Evolutionary conservation across 371 early-diverging fungal species (phyloP).

Genomic region (Mucor sp.): DNA sequence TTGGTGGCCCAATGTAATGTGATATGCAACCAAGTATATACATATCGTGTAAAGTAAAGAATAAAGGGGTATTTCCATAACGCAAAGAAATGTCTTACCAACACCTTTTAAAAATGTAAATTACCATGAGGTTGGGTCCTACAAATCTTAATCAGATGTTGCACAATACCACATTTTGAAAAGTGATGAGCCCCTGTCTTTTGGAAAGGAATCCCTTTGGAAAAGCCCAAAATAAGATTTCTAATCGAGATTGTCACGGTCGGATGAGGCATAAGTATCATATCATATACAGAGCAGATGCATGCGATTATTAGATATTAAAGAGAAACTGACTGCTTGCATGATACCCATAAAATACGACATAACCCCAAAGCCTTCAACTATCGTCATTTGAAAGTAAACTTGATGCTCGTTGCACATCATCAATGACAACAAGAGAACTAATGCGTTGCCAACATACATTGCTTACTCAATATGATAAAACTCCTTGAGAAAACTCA

Average conservation of each 20-base stretch:
- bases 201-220: too few species aligned
- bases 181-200: neutral
- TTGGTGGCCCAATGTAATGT: neutral
- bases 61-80: neutral
- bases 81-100: neutral
- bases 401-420: too few species aligned
- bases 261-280: neutral
- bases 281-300: neutral
- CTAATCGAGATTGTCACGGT: neutral
- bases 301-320: too few species aligned
- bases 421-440: too few species aligned
- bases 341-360: too few species aligned
- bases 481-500: too few species aligned
- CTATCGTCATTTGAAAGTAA: too few species aligned
- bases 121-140: neutral
- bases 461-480: too few species aligned
- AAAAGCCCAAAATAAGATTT: neutral
- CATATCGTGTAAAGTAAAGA: neutral
- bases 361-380: too few species aligned
- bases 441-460: too few species aligned
- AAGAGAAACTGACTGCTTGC: too few species aligned
- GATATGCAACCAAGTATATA: neutral
- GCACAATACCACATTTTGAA: neutral
- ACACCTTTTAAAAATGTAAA: neutral
- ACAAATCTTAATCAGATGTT: neutral